These are phyloP conservation scores for Pseudonitzschia delicatissima DNA, from an alignment of 108 stramenopile species.

Conservation along the genomic window DNA sequence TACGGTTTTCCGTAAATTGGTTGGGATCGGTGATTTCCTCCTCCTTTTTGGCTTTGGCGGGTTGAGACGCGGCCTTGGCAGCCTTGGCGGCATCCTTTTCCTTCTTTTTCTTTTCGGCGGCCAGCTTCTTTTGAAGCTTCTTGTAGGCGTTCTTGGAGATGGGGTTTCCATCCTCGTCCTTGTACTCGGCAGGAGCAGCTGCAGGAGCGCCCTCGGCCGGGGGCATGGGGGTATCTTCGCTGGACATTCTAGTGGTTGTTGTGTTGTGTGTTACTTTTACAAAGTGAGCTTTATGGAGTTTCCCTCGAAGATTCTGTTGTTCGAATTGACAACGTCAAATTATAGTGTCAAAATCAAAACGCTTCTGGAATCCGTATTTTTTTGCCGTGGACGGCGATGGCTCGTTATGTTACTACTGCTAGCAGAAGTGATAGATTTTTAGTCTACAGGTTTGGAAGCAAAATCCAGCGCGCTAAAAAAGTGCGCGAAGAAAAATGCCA, in stretches of 20 bases:
- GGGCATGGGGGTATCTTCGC: slow-evolving; percentile 39
- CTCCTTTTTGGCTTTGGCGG: slow-evolving; percentile 53
- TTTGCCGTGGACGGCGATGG: too few species aligned
- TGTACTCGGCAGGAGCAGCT: slow-evolving; percentile 26
- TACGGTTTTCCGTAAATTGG: slow-evolving; percentile 93
- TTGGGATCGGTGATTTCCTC: slow-evolving; percentile 92
- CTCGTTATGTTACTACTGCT: too few species aligned
- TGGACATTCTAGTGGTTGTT: neutral
- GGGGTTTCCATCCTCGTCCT: slow-evolving; percentile 37
- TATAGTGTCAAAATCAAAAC: too few species aligned
- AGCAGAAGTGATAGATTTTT: too few species aligned
- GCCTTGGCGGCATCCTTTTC: slow-evolving; percentile 63
- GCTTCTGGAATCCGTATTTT: too few species aligned
- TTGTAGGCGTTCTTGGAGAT: slow-evolving; percentile 73
- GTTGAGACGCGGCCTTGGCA: slow-evolving; percentile 38
- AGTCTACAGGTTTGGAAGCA: too few species aligned
- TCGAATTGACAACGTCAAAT: too few species aligned
- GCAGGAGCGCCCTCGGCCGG: slow-evolving; percentile 22
- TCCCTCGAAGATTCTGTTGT: too few species aligned
- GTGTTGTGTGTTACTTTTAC: neutral
- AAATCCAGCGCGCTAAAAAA: too few species aligned
- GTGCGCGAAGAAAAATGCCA: too few species aligned
- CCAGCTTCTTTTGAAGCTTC: slow-evolving; percentile 69
- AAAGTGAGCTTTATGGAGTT: too few species aligned
- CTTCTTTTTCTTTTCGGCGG: slow-evolving; percentile 60